These are phyloP conservation scores for Castanea mollissima DNA, from an alignment of 306 rosid genomes.

Conservation along the genomic window DNA sequence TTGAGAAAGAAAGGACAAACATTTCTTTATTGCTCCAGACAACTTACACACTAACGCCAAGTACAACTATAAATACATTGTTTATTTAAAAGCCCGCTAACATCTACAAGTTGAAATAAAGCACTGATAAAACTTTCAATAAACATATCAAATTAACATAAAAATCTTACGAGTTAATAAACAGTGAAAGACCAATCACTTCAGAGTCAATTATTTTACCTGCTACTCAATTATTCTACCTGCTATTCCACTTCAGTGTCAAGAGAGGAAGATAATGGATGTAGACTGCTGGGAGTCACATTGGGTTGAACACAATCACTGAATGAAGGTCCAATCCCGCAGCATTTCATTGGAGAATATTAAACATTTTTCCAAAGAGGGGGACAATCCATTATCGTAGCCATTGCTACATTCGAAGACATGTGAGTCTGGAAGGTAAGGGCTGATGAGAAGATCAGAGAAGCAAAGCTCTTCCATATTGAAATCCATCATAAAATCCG, in stretches of 20 bases:
- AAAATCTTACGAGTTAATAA: neutral
- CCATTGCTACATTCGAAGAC: constrained; percentile 12
- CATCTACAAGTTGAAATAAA: neutral
- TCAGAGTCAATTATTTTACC: neutral
- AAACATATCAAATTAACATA: neutral
- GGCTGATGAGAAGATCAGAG: constrained; percentile 37
- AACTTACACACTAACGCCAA: neutral
- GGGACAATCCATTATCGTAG: neutral
- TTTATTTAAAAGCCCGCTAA: neutral
- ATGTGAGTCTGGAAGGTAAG: constrained; percentile 20
- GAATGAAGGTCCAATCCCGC: constrained; percentile 29
- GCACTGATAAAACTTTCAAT: neutral
- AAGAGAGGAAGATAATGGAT: constrained; percentile 23
- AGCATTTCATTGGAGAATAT: constrained; percentile 21
- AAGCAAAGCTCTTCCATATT: constrained; percentile 26
- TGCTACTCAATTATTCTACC: neutral
- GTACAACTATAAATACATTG: neutral
- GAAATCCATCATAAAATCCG: constrained; percentile 26
- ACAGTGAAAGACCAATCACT: neutral
- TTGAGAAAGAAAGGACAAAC: too few species aligned
- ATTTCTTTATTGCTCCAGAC: neutral
- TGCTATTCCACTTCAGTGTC: constrained; percentile 14
- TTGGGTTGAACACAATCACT: neutral
- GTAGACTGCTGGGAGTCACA: constrained; percentile 3
- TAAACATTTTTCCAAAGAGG: constrained; percentile 23